Conservation (phyloP, 176 grass and related monocot species). For the Tuctoria greenei region DNA sequence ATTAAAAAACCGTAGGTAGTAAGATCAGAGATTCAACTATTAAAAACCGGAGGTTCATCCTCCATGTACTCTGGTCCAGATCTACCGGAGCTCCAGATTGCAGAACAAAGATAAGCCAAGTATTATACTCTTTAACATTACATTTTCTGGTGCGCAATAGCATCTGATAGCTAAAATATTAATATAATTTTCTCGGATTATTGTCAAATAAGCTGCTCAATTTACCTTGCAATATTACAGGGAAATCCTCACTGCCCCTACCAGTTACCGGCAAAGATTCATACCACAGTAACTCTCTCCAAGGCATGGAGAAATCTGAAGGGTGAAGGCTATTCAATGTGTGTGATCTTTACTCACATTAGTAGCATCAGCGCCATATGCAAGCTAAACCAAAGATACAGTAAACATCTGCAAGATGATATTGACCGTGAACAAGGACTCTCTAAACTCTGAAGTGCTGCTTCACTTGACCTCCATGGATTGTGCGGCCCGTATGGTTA, state of each 20-base stretch:
- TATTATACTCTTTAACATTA: not conserved
- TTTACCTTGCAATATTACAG: constrained; percentile 39
- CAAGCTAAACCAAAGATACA: constrained; percentile 51
- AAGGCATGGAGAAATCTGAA: constrained; percentile 27
- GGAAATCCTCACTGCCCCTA: constrained; percentile 18
- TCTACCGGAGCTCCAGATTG: not conserved
- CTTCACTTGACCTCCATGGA: constrained; percentile 15
- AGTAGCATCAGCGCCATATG: constrained; percentile 48
- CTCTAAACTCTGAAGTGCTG: constrained; percentile 17
- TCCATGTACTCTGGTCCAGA: not conserved
- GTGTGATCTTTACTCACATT: constrained; percentile 42
- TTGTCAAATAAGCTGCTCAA: constrained; percentile 29
- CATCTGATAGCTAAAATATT: constrained; percentile 17
- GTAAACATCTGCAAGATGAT: constrained; percentile 33
- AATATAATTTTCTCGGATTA: constrained; percentile 41
- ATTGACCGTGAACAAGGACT: constrained; percentile 40
- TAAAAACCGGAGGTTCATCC: too few relatives aligned
- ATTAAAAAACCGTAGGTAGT: too few relatives aligned
- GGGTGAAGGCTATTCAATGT: constrained; percentile 30
- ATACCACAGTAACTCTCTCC: constrained; percentile 15
- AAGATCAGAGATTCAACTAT: too few relatives aligned
- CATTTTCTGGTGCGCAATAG: not conserved
- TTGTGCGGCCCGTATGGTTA: not conserved
- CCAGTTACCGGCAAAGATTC: constrained; percentile 34
- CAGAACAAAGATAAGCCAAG: not conserved